A percentile compares a stretch with the other conserved stretches of the same genome.
Evolutionary conservation across 139 green algal genomes (phyloP).

Genomic region (Astrephomene gubernaculifera): DNA sequence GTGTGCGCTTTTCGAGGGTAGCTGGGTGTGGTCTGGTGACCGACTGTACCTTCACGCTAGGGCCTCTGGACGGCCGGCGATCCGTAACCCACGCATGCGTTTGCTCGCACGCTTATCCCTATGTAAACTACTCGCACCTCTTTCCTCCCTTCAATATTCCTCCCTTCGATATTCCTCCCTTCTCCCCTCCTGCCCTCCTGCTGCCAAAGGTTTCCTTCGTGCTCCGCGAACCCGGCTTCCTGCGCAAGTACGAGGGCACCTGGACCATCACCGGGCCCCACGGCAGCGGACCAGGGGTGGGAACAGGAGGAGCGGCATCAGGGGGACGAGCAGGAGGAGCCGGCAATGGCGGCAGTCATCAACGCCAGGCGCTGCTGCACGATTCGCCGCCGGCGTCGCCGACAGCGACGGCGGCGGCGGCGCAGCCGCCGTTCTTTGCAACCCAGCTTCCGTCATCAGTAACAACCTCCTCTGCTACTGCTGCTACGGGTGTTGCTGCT

Average conservation of each 20-base stretch:
- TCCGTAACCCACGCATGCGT: no score
- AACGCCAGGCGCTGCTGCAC: no score
- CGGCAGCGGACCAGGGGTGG: constrained; percentile 12
- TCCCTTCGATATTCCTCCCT: neutral
- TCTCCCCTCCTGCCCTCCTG: neutral
- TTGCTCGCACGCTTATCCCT: no score
- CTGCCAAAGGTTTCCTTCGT: constrained; percentile 52
- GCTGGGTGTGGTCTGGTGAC: no score
- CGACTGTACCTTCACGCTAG: no score
- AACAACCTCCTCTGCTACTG: no score
- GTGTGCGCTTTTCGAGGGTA: no score
- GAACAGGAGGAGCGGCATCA: no score
- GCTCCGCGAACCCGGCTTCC: constrained; percentile 67
- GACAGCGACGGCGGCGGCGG: neutral
- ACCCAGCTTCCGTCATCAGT: neutral
- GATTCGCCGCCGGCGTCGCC: neutral
- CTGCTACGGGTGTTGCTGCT: no score
- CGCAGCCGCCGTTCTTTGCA: neutral
- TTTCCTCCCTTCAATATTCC: neutral
- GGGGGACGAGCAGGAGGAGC: no score
- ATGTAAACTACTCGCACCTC: neutral
- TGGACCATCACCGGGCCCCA: constrained; percentile 45
- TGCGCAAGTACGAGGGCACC: constrained; percentile 56
- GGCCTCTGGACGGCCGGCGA: no score
- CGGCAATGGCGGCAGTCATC: no score